Percentiles rank a stretch among this genome's conserved stretches.
These are phyloP conservation scores for Gynochthodes officinalis DNA, from an alignment of 257 asterid genomes.

Conservation along the genomic window DNA sequence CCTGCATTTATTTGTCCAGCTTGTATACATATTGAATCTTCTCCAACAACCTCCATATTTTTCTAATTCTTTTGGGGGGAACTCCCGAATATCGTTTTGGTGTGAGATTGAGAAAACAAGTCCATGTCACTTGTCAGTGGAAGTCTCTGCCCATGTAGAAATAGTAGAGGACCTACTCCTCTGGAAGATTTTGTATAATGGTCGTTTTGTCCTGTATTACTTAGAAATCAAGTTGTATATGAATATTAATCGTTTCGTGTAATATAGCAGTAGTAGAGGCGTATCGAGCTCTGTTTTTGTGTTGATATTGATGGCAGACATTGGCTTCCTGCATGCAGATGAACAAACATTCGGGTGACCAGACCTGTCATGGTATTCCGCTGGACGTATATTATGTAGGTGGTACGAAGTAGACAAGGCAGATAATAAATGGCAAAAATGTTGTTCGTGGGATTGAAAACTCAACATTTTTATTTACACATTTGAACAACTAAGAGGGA, in stretches of 20 bases:
- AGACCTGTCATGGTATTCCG: too few relatives aligned
- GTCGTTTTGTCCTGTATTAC: conserved; percentile 8
- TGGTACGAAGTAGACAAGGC: not conserved
- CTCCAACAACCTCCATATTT: not conserved
- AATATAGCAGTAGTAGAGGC: conserved; percentile 13
- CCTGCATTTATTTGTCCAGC: conserved; percentile 27
- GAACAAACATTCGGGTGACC: too few relatives aligned
- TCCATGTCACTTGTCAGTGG: conserved; percentile 16
- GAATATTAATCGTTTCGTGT: conserved; percentile 30
- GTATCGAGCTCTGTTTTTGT: not conserved
- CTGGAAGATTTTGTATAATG: conserved; percentile 24
- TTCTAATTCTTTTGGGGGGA: conserved; percentile 54
- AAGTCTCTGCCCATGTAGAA: conserved; percentile 24
- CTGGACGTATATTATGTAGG: too few relatives aligned
- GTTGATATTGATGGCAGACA: too few relatives aligned
- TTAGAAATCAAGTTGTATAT: conserved; percentile 33
- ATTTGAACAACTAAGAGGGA: too few relatives aligned
- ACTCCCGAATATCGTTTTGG: conserved; percentile 24
- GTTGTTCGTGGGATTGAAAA: not conserved
- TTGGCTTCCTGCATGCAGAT: too few relatives aligned
- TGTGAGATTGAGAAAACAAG: conserved; percentile 21
- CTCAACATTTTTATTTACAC: conserved; percentile 2
- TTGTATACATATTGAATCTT: conserved; percentile 20
- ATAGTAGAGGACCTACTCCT: conserved; percentile 24
- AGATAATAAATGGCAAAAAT: not conserved